These are phyloP conservation scores for Aspergillus fumigatiaffinis DNA, from an alignment of 2,329 filamentous ascomycete species.

Conservation along the genomic window DNA sequence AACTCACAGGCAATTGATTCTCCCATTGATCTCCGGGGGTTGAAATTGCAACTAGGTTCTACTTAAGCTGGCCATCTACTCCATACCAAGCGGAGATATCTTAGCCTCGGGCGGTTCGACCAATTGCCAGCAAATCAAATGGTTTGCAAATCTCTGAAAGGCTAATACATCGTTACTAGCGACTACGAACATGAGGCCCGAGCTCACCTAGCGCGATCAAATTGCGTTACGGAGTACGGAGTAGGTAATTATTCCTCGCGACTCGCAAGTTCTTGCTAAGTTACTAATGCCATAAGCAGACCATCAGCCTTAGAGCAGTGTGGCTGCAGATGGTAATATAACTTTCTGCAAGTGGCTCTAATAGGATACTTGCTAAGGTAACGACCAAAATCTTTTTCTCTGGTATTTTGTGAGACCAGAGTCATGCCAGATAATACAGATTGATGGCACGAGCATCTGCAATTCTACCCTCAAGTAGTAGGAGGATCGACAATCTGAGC, in stretches of 20 bases:
- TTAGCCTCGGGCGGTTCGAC: background rate
- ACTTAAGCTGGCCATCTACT: background rate
- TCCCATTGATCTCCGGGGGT: background rate
- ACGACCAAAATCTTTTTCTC: background rate
- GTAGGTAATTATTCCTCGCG: background rate
- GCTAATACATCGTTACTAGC: background rate
- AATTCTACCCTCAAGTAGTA: background rate
- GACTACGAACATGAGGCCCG: constrained; percentile 15
- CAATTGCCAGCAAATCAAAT: background rate
- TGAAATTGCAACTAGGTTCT: background rate
- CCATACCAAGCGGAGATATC: background rate
- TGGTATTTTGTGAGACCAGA: background rate
- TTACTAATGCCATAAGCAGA: constrained; percentile 1
- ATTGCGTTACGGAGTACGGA: background rate
- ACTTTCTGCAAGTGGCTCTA: constrained; percentile 17
- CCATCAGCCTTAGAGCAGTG: constrained; percentile 6
- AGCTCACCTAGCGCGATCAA: constrained; percentile 5
- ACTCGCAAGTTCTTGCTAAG: background rate
- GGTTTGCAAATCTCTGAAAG: background rate
- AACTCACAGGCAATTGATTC: background rate
- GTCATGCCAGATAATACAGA: background rate
- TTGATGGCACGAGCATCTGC: background rate
- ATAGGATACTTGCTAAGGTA: constrained; percentile 7
- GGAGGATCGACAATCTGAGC: background rate
- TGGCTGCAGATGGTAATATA: constrained; percentile 19